A percentile compares a stretch with the other conserved stretches of the same genome.
These are phyloP conservation scores for Plasmodium ovale DNA, from an alignment of 169 alveolate species.

Conservation along the genomic window DNA sequence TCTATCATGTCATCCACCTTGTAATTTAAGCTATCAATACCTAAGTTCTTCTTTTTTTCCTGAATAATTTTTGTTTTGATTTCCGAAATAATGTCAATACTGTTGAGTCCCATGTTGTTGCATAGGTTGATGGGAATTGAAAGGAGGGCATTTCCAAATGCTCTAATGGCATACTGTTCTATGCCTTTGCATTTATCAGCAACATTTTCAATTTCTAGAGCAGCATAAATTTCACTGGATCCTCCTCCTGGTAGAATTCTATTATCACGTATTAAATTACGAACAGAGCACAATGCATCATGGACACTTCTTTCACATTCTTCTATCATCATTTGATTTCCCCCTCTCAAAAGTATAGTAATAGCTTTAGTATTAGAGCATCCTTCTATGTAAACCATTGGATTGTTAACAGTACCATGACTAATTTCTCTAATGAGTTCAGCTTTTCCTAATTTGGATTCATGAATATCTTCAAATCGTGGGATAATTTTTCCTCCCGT, in stretches of 20 bases:
- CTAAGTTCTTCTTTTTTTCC: conserved; percentile 90
- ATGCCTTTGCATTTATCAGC: conserved; percentile 93
- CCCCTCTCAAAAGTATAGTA: conserved; percentile 97
- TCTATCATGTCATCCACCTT: conserved; percentile 92
- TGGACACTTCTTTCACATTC: conserved; percentile 98
- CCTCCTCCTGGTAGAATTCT: conserved; percentile 99
- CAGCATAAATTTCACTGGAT: conserved; percentile 97
- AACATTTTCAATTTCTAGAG: conserved; percentile 92
- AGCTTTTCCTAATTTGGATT: conserved; percentile 96
- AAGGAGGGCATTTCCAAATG: conserved; percentile 98
- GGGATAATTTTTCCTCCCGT: conserved; percentile 99
- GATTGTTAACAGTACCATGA: conserved; percentile 96
- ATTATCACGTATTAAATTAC: conserved; percentile 91
- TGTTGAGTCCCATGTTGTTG: conserved; percentile 96
- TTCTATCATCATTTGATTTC: conserved; percentile 96
- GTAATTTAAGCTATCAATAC: conserved; percentile 93
- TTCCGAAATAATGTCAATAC: conserved; percentile 94
- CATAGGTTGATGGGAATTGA: conserved; percentile 97
- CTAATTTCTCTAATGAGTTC: conserved; percentile 93
- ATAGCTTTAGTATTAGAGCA: conserved; percentile 95
- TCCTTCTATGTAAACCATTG: conserved; percentile 96
- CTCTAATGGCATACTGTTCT: conserved; percentile 98
- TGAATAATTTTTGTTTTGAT: conserved; percentile 92
- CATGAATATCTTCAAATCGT: conserved; percentile 95
- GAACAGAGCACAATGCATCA: conserved; percentile 98